phyloP scores from a whole-genome alignment of 495 filamentous ascomycete species.

The Penicillium macrosclerotiorum region DNA sequence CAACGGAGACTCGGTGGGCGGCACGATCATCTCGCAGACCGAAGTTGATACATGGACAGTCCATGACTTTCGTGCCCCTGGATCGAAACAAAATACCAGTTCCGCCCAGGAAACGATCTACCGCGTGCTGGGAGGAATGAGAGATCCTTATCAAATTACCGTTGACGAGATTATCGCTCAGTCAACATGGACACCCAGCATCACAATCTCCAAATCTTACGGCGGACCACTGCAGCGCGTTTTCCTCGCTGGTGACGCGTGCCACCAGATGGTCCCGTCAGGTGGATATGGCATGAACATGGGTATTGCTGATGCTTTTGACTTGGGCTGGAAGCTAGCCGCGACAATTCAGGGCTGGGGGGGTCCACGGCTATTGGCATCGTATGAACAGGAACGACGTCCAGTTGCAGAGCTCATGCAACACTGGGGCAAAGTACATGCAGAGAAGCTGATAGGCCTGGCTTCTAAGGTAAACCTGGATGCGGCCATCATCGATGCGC shows the following conservation, averaged over 20 bases:
- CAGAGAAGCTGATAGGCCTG: not conserved
- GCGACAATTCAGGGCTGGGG: conserved; percentile 20
- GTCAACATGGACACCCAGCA: conserved; percentile 18
- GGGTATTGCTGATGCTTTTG: conserved; percentile 27
- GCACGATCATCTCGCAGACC: conserved; percentile 20
- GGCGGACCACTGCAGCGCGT: conserved; percentile 26
- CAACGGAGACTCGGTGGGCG: not conserved
- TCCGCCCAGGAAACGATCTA: conserved; percentile 12
- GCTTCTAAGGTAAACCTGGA: not conserved
- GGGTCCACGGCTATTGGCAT: conserved; percentile 11
- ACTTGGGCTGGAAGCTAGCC: conserved; percentile 33
- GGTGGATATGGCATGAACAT: conserved; percentile 36
- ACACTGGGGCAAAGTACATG: conserved; percentile 4
- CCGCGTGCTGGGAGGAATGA: conserved; percentile 15
- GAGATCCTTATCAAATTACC: conserved; percentile 11
- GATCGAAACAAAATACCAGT: not conserved
- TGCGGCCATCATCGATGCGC: conserved; percentile 4
- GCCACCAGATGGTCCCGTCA: conserved; percentile 21
- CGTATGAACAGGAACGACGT: conserved; percentile 27
- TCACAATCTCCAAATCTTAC: conserved; percentile 19
- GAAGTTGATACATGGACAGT: conserved; percentile 24
- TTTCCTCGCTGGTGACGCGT: conserved; percentile 53
- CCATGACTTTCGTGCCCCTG: conserved; percentile 11
- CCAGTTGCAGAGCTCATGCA: conserved; percentile 8
- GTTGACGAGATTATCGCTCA: conserved; percentile 18